A percentile compares a stretch with the other conserved stretches of the same genome.
Evolutionary conservation across 768 basidiomycete genomes (phyloP).

Genomic region (Mycena chlorophos): DNA sequence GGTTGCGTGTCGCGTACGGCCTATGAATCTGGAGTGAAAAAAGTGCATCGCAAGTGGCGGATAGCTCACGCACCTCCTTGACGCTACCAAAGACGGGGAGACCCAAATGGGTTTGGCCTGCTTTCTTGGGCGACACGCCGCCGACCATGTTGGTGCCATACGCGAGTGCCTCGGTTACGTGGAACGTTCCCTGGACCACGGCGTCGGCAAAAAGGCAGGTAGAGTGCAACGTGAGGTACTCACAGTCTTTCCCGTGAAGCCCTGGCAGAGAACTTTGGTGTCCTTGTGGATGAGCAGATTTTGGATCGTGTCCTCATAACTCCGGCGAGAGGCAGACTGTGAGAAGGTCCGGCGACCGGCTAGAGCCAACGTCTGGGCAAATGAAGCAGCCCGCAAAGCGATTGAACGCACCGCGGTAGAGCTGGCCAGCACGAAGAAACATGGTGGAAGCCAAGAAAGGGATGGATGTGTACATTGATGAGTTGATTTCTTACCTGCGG

Average conservation of each 20-base stretch:
- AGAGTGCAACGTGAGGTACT: slow-evolving; percentile 22
- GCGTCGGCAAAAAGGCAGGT: not conserved
- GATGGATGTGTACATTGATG: not conserved
- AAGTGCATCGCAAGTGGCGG: not conserved
- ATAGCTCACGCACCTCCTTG: slow-evolving; percentile 62
- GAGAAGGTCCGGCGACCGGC: slow-evolving; percentile 81
- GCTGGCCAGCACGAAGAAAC: slow-evolving; percentile 61
- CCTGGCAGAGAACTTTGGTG: slow-evolving; percentile 92
- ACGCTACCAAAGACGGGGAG: slow-evolving; percentile 93
- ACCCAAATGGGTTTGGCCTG: slow-evolving; percentile 92
- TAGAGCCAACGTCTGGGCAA: slow-evolving; percentile 26
- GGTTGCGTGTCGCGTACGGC: slow-evolving; percentile 85
- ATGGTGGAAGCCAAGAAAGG: slow-evolving; percentile 36
- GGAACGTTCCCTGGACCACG: slow-evolving; percentile 85
- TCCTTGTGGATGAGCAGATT: slow-evolving; percentile 94
- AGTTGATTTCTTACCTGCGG: not conserved
- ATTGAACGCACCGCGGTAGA: slow-evolving; percentile 46
- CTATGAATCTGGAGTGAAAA: slow-evolving; percentile 40
- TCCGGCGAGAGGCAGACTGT: slow-evolving; percentile 66
- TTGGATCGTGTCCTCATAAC: slow-evolving; percentile 86
- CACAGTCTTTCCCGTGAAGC: slow-evolving; percentile 94
- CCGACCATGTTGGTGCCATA: slow-evolving; percentile 98
- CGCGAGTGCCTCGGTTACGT: slow-evolving; percentile 87
- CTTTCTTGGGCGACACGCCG: slow-evolving; percentile 95
- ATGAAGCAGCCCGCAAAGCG: not conserved